Evolutionary conservation across 2,329 filamentous ascomycete species (phyloP), one percentile per base, ranked within the genome.

Genomic region (Arthrobotrys conoides): DNA sequence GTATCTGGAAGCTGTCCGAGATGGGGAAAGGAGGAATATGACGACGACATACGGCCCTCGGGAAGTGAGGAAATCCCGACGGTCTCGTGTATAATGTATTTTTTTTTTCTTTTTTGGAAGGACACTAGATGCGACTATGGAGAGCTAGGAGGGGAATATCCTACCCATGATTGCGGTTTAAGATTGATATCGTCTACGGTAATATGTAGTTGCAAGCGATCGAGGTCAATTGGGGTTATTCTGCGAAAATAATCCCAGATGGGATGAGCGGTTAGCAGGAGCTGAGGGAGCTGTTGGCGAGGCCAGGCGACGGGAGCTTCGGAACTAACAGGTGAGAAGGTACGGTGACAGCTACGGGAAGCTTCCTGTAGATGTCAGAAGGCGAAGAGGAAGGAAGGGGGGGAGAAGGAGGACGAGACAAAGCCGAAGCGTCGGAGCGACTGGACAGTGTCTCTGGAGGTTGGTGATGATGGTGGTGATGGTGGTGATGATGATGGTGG

Each of bases 101-200:
- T 1, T 24, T 12, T 24, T 51, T 51, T 24, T 51, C 16, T 14
- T 20, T 61, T 18, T 38, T 38, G 12, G 22, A 53, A 70, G 66
- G 72, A 57, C 55, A 69, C 12, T 65, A 41, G 36, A 27, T 57
- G 46, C 48, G 65, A 53, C 36, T 24, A 16, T 12, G 22, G 10
- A 64, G 48, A 38, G 12, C 12, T 24, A 9, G 22, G 8, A 41
- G 9, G 27, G 41, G 57, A 80, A 48, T 67, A 78, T 84, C 85
- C 80, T 83, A 87, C 86, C 86, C 86, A 91, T 91, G 88, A 89
- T 90, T 90, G 88, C 87, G 30, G 67, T 44, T 59, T 44, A 18
- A 69, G 20, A 3, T 48, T 12, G 41, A 41, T 33, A 18, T 22
- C 6, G 66, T 57, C 51, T 71, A 67, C 67, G 24, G 22, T 2